Base-by-base conservation (phyloP, 805 yeast genomes). In the Candida oleophila region DNA sequence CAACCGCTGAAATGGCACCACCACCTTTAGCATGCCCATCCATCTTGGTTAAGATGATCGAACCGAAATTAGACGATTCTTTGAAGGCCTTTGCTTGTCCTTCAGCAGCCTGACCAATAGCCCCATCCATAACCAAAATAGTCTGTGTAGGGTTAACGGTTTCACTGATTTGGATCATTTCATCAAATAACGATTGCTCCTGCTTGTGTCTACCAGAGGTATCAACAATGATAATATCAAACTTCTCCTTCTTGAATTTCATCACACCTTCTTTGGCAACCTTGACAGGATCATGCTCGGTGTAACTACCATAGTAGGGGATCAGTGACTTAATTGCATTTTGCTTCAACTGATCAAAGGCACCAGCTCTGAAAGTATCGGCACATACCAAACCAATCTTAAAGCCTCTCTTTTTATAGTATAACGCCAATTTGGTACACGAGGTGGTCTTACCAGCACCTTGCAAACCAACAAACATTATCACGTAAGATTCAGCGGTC, bases 11-110 rank as follows among this genome's bases (percentile, higher is more conserved):
- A 45, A 92, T 91, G 25, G 99, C 99, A 75, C 99, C 99, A 71
- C 99, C 99, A 65, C 99, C 99, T 69, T 87, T 92, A 34, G 98
- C 99, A 60, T 94, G 97, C 44, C 98, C 98, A 68, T 92, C 99
- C 95, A 92, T 83, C 66, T 92, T 92, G 19, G 99, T 92, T 61
- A 92, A 77, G 49, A 92, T 86, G 52, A 92, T 92, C 21, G 97
- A 90, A 57, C 99, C 99, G 61, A 94, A 94, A 61, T 92, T 84
- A 3, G 97, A 76, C 28, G 91, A 81, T 44, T 91, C 96, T 66
- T 92, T 94, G 72, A 92, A 92, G 0, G 99, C 99, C 59, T 78
- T 80, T 3, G 96, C 89, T 68, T 92, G 99, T 5, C 86, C 78
- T 72, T 92, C 97, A 2, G 99, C 99, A 11, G 98, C 97, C 70